Evolutionary conservation across 495 filamentous ascomycete genomes (phyloP), one percentile per base, ranked within the genome.

Genomic region (Podospora didyma): DNA sequence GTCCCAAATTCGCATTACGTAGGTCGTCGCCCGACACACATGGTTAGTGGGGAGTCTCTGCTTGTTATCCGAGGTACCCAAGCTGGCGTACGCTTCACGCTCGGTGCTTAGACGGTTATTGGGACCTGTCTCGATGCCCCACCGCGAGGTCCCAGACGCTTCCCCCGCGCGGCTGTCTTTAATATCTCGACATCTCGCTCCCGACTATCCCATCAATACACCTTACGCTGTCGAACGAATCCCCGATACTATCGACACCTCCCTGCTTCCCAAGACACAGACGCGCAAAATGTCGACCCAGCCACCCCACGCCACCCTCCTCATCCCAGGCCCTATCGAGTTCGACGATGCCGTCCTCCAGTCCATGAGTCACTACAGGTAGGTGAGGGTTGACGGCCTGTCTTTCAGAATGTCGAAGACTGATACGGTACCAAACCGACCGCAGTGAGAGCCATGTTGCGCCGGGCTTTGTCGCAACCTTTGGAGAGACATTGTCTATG

Each of bases 301-400:
- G 79, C 74, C 89, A 44, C 77, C 83, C 50, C 92, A 96, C 70
- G 83, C 89, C 55, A 82, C 91, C 37, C 73, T 97, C 67, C 82
- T 98, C 65, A 96, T 98, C 66, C 94, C 94, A 22, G 94, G 94
- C 24, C 94, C 94, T 68, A 94, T 98, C 69, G 94, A 98, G 75
- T 97, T 97, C 67, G 94, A 97, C 70, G 94, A 98, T 89, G 92
- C 86, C 44, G 94, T 98, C 49, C 84, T 98, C 46, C 80, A 90
- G 70, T 89, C 92, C 54, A 97, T 97, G 94, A 82, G 87, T 70
- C 94, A 97, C 75, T 96, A 87, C 77, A 93, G 92, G 92, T 96
- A 24, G 20, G 42, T 21, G 20, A n/a, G 11, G 7, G 21, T 14
- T 31, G 12, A 59, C 34, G 26, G 3, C 2, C 22, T 49, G 3